phyloP scores from a whole-genome alignment of 2,329 filamentous ascomycete genomes.

The Trichoderma sp. region DNA sequence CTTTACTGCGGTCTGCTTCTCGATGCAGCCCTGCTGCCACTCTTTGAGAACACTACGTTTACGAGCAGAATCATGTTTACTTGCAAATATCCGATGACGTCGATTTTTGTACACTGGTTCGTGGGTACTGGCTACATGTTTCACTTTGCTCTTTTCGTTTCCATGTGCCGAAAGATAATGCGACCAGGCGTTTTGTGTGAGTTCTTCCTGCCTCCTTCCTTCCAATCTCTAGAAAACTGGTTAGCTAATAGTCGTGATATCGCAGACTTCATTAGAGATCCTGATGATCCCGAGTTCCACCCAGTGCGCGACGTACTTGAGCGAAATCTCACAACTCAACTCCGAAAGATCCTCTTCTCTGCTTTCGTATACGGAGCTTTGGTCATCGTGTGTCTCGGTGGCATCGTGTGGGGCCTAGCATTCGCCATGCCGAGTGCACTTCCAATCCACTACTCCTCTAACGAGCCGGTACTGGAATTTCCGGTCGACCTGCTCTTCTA shows the following conservation, averaged over 20 bases:
- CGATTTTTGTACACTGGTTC: slow-evolving; percentile 98
- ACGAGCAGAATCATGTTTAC: slow-evolving; percentile 79
- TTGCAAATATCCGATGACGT: slow-evolving; percentile 78
- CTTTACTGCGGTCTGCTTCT: slow-evolving; percentile 92
- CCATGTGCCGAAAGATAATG: slow-evolving; percentile 98
- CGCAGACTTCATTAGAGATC: slow-evolving; percentile 91
- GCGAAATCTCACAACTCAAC: slow-evolving; percentile 85
- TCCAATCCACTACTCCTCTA: slow-evolving; percentile 91
- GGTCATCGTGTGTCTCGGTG: slow-evolving; percentile 89
- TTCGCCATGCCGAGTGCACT: slow-evolving; percentile 71
- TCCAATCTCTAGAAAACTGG: neutral
- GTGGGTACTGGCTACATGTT: slow-evolving; percentile 99
- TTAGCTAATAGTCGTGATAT: neutral
- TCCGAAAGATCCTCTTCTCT: slow-evolving; percentile 95
- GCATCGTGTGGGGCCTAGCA: slow-evolving; percentile 90
- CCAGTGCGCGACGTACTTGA: slow-evolving; percentile 96
- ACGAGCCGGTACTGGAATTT: slow-evolving; percentile 90
- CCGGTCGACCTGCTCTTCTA: slow-evolving; percentile 94
- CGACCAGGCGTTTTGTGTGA: slow-evolving; percentile 88
- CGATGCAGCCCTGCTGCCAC: slow-evolving; percentile 82
- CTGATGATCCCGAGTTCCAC: slow-evolving; percentile 97
- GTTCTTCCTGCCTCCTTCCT: slow-evolving; percentile 42
- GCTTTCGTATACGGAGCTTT: slow-evolving; percentile 93
- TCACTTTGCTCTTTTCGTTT: slow-evolving; percentile 97
- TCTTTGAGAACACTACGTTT: slow-evolving; percentile 82